Conservation (phyloP, 1,284 basidiomycete genomes). For the Clitocybe nebularis region DNA sequence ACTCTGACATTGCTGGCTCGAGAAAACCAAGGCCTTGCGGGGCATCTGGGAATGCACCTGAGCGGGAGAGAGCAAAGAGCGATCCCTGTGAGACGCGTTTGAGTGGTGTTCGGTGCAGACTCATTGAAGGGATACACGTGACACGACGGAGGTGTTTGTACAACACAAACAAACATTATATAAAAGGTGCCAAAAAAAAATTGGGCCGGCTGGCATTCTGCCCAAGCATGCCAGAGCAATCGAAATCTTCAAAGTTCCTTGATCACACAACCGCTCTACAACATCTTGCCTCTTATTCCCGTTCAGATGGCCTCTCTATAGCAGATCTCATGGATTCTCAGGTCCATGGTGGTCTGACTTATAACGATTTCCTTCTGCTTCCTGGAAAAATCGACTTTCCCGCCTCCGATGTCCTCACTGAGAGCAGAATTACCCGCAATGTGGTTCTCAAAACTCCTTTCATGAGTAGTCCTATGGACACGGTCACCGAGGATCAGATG, state of each 20-base stretch:
- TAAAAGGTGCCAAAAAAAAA: constrained; percentile 15
- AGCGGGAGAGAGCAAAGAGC: constrained; percentile 78
- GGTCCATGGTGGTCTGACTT: constrained; percentile 91
- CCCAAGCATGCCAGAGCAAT: constrained; percentile 21
- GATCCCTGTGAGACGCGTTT: constrained; percentile 90
- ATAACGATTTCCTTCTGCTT: constrained; percentile 91
- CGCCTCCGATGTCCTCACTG: constrained; percentile 77
- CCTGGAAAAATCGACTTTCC: constrained; percentile 98
- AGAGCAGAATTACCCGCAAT: constrained; percentile 88
- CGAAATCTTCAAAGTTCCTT: constrained; percentile 36
- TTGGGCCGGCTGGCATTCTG: constrained; percentile 17
- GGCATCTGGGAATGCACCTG: constrained; percentile 64
- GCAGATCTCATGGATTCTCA: constrained; percentile 88
- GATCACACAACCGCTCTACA: constrained; percentile 66
- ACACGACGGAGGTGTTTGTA: constrained; percentile 11
- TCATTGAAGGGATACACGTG: constrained; percentile 12
- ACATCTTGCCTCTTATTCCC: constrained; percentile 70
- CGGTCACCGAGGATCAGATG: constrained; percentile 97
- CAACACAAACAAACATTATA: constrained; percentile 13
- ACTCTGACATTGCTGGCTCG: constrained; percentile 78
- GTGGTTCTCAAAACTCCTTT: constrained; percentile 95
- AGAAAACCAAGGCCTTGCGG: constrained; percentile 86
- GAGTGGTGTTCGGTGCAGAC: constrained; percentile 60
- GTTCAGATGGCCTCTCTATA: constrained; percentile 85
- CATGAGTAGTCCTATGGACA: constrained; percentile 99